Evolutionary conservation across 345 rosid genomes (phyloP), one percentile per base, ranked within the genome.

Genomic region (Gossypium australe): DNA sequence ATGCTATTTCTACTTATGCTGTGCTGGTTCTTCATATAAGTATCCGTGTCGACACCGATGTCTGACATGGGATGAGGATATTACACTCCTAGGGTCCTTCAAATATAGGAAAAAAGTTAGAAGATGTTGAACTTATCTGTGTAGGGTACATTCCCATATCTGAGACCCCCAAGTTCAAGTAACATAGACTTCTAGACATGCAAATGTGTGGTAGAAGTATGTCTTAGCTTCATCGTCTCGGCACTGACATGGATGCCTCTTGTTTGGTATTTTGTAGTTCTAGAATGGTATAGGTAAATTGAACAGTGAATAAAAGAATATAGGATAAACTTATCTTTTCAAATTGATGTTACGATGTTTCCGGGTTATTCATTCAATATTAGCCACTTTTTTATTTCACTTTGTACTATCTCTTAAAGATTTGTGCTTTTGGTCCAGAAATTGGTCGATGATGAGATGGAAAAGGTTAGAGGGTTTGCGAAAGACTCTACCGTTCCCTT

Each of bases 391-490:
- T 59, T 11, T 13, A 10, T 59, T 25, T 60, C n/a, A 12, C 38
- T 60, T 60, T 60, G 64, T 25, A 60, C 16, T 25, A 13, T 60
- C 64, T 27, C 9, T 25, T 60, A 14, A 60, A 17, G 2, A 2
- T 69, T 69, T 18, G 34, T 58, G 34, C 58, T 65, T 66, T 11
- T 34, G 75, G 60, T 51, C 34, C 86, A 93, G 98, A 93, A 87
- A 91, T 75, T 92, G 75, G 81, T 94, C 2, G 87, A 89, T 11
- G 97, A 94, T 81, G 98, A 92, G 83, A 85, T 87, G 91, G 98
- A 94, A 79, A 92, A 86, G 78, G 87, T 86, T 6, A 94, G 84
- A 85, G 97, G 98, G n/a, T 92, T 94, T 74, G 79, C 97, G 1
- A 94, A 88, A 80, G 98, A 94, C n/a, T 87, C 78, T 17, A 80